These are phyloP conservation scores for Aciculosporium take DNA, from an alignment of 2,329 filamentous ascomycete genomes.

Conservation along the genomic window DNA sequence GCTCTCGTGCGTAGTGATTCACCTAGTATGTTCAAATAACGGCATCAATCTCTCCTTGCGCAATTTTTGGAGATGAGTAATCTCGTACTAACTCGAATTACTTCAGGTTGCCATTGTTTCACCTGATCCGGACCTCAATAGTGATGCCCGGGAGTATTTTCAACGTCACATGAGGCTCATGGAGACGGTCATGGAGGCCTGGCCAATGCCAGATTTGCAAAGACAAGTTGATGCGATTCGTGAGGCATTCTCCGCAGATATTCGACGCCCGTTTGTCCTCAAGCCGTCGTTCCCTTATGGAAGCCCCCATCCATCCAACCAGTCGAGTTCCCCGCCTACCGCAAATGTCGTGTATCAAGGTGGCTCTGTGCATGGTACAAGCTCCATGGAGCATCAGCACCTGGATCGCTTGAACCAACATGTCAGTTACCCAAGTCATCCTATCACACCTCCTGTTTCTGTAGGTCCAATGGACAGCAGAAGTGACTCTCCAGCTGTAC, in stretches of 20 bases:
- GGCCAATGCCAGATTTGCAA: constrained; percentile 83
- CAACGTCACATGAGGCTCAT: constrained; percentile 87
- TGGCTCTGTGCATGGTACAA: constrained; percentile 29
- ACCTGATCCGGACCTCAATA: constrained; percentile 76
- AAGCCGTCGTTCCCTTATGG: constrained; percentile 80
- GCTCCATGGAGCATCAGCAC: constrained; percentile 39
- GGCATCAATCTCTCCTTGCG: not conserved
- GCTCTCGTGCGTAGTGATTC: constrained; percentile 81
- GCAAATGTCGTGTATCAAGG: constrained; percentile 33
- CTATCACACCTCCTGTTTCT: constrained; percentile 70
- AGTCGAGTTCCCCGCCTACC: constrained; percentile 49
- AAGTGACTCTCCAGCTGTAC: constrained; percentile 59
- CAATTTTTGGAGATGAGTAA: constrained; percentile 1
- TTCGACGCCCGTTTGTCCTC: constrained; percentile 71
- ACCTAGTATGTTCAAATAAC: constrained; percentile 55
- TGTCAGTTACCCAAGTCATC: constrained; percentile 55
- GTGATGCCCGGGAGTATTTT: constrained; percentile 77
- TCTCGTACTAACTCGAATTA: constrained; percentile 8
- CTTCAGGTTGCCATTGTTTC: constrained; percentile 77
- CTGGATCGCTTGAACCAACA: constrained; percentile 32
- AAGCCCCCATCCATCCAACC: constrained; percentile 52
- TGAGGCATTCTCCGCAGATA: constrained; percentile 81
- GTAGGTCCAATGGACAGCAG: constrained; percentile 58
- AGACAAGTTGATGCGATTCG: constrained; percentile 79
- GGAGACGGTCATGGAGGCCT: constrained; percentile 67